Base-by-base conservation (phyloP, 352 stramenopile genomes). In the Aphanomyces euteiches region DNA sequence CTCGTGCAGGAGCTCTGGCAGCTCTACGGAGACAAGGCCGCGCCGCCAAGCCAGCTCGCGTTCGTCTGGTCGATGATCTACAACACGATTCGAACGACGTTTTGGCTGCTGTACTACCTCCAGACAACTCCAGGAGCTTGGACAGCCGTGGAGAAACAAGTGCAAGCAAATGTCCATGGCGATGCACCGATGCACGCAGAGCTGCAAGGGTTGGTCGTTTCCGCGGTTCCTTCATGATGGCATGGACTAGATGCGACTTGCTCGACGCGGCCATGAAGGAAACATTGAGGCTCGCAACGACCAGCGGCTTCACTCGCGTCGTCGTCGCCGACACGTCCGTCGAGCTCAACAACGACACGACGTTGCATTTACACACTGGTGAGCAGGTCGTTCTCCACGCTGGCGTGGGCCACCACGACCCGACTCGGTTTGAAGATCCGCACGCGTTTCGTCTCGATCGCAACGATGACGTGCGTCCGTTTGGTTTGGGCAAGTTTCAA, bases 21-120 rank as follows among this genome's bases (percentile, higher is more conserved):
- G 5, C 47, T 70, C 15, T 70, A 50, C 40, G 15, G 7, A 10
- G 19, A 47, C 6, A 63, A 70, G 15, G 17, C 36, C 5, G 64
- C 61, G 28, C 12, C 47, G 61, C 40, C 53, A 47, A 53, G 64
- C 54, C 64, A 70, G 38, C 54, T 70, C 36, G 53, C 64, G 19
- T 70, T 70, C 40, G 43, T 70, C 8, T 70, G 64, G 64, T 47
- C 64, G n/a, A 70, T 70, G 64, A 70, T 50, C 10, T 61, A 47
- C 37, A 70, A 70, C 40, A 45, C 47, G 17, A 61, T 70, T 7
- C 64, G 64, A 0, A 61, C 64, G 36, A 36, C 37, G 10, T 70
- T 70, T 47, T 70, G 64, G 64, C 7, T 56, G 37, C 45, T 70
- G 0, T 60, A 28, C 38, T 37, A 70, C 21, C 40, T 70, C 4